phyloP scores from a whole-genome alignment of 2,329 filamentous ascomycete species.

The Phialocephala subalpina region DNA sequence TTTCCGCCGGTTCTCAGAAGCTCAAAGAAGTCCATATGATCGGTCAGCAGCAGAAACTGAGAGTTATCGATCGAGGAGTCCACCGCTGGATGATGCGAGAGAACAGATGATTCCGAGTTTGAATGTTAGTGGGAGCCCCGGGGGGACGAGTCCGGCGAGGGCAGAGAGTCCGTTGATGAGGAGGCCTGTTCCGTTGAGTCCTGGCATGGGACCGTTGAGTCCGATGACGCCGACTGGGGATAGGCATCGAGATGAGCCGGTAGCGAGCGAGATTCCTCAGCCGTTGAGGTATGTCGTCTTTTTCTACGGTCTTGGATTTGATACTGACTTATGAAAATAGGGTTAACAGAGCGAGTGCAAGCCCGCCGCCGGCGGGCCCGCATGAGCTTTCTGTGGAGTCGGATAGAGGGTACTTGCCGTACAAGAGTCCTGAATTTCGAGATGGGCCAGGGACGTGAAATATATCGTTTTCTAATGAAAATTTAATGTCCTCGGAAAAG shows the following conservation, averaged over 20 bases:
- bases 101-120: slow-evolving; percentile 20
- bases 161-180: slow-evolving; percentile 14
- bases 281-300: slow-evolving; percentile 19
- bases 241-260: not conserved
- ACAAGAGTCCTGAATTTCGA: not conserved
- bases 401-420: not conserved
- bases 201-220: slow-evolving; percentile 2
- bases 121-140: not conserved
- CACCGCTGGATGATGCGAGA: slow-evolving; percentile 22
- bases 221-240: slow-evolving; percentile 17
- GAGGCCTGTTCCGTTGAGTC: slow-evolving; percentile 14
- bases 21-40: slow-evolving; percentile 14
- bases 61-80: slow-evolving; percentile 28
- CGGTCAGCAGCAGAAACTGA: slow-evolving; percentile 20
- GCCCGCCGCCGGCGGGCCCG: slow-evolving; percentile 2
- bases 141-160: slow-evolving; percentile 17
- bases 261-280: slow-evolving; percentile 13
- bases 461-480: not conserved
- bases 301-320: not conserved
- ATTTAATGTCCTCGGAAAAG: not conserved
- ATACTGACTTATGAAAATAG: slow-evolving; percentile 14
- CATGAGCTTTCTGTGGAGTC: slow-evolving; percentile 23
- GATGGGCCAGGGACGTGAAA: not conserved
- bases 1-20: slow-evolving; percentile 12
- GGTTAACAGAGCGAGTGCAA: slow-evolving; percentile 5